Evolutionary conservation across 2,329 filamentous ascomycete species (phyloP), one percentile per base, ranked within the genome.

Genomic region (Penicillium sp.): DNA sequence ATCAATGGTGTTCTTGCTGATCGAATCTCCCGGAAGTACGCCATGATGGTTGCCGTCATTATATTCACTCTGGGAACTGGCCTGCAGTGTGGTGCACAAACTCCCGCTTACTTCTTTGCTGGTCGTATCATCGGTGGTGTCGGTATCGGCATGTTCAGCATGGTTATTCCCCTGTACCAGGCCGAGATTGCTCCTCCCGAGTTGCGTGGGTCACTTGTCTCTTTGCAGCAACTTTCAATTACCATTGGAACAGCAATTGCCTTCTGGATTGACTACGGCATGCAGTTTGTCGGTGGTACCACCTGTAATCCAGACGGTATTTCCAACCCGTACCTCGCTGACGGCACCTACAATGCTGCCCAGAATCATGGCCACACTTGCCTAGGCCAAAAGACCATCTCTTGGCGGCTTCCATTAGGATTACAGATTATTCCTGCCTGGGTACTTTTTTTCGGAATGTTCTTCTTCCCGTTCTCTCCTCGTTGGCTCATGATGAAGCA

Each of bases 391-490:
- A 82, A 90, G 47, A 81, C 90, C 8, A 75, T 76, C 64, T 67
- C 77, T 1, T 81, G 77, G 75, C 67, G 77, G 26, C 64, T 81
- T 5, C 79, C 78, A 1, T 74, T 81, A 54, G 65, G 75, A 10
- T 66, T 82, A 4, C 79, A 82, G 59, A 78, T 92, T 3, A 78
- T 80, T 0, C 89, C 89, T 0, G 88, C 87, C 0, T 62, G 86
- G 2, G 62, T 91, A 3, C 81, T 93, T 1, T 83, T 87, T 24
- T 63, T 81, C 10, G 89, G 89, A 36, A 91, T 92, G 82, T 90
- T 89, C 10, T 90, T 89, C 74, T 90, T 92, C 87, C 89, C 89
- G 0, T 91, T 89, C 73, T 88, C 84, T 0, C 90, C 90, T 0
- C 81, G 90, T 61, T 92, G 88, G 88, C 81, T 93, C 1, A 75